phyloP scores from a whole-genome alignment of 106 monocot species.

The Acorus gramineus region DNA sequence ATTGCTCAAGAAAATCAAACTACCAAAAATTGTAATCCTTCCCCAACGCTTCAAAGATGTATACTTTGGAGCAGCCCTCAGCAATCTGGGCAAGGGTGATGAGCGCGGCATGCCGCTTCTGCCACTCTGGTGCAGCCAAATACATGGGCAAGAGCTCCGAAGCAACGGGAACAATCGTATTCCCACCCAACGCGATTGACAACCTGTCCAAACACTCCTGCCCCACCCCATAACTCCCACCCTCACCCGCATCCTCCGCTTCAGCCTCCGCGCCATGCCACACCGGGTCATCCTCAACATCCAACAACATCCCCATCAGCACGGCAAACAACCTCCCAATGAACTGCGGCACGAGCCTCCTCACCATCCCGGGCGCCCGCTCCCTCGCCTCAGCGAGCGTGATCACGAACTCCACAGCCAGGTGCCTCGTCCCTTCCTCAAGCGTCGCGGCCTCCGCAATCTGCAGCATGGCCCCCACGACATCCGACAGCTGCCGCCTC shows the following conservation, averaged over 20 bases:
- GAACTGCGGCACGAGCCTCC: conserved; percentile 60
- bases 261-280: conserved; percentile 77
- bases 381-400: conserved; percentile 91
- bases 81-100: conserved; percentile 97
- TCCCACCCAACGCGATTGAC: conserved; percentile 82
- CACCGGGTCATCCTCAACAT: conserved; percentile 73
- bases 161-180: conserved; percentile 82
- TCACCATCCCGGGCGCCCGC: conserved; percentile 91
- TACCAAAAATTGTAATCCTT: no score
- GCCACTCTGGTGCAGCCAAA: conserved; percentile 75
- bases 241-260: conserved; percentile 95
- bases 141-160: conserved; percentile 65
- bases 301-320: conserved; percentile 84
- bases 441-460: conserved; percentile 67
- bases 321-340: conserved; percentile 72
- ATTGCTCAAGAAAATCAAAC: no score
- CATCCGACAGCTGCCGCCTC: conserved; percentile 60
- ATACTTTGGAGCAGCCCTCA: conserved; percentile 92
- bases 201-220: conserved; percentile 88
- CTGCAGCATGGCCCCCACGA: conserved; percentile 78
- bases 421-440: conserved; percentile 83
- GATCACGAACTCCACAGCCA: conserved; percentile 91
- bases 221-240: conserved; percentile 69
- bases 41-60: no score
- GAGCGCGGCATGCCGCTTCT: conserved; percentile 90